phyloP scores from a whole-genome alignment of 176 grass and related monocot genomes.

The Oryza rufipogon region DNA sequence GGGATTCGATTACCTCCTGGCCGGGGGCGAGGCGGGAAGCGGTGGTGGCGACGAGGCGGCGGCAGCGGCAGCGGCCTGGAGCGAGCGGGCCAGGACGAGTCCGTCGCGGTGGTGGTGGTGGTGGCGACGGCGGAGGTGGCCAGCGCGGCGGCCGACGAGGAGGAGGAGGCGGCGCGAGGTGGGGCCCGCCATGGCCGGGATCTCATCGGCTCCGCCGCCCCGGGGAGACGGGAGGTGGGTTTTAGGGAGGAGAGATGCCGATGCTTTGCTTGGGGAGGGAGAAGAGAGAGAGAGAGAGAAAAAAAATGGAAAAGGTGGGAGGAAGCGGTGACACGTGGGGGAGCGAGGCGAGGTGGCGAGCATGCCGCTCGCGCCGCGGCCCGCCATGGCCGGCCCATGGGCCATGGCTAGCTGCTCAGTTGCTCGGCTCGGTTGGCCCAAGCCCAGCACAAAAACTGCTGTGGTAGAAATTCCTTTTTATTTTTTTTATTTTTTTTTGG shows the following conservation, averaged over 20 bases:
- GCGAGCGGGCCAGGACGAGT: conserved; percentile 23
- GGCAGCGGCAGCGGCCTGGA: background rate
- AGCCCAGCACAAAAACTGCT: no score
- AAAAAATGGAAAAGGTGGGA: background rate
- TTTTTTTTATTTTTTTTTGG: no score
- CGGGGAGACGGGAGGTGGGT: background rate
- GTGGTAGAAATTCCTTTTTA: no score
- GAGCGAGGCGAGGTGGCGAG: conserved; percentile 4
- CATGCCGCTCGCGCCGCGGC: no score
- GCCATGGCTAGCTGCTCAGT: no score
- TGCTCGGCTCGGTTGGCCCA: no score
- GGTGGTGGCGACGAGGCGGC: background rate
- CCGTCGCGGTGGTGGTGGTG: background rate
- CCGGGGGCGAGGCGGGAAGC: background rate
- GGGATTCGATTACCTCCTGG: conserved; percentile 42
- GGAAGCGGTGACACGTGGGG: conserved; percentile 33
- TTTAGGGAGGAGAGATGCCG: conserved; percentile 7
- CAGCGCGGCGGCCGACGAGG: conserved; percentile 28
- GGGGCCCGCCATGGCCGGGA: conserved; percentile 48
- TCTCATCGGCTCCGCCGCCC: conserved; percentile 46
- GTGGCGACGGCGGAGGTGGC: background rate
- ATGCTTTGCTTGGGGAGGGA: background rate
- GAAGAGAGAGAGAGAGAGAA: no score
- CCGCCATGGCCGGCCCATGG: no score
- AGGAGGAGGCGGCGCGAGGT: conserved; percentile 36